These are phyloP conservation scores for Nicotiana tabacum DNA, from an alignment of 257 asterid genomes.

Conservation along the genomic window DNA sequence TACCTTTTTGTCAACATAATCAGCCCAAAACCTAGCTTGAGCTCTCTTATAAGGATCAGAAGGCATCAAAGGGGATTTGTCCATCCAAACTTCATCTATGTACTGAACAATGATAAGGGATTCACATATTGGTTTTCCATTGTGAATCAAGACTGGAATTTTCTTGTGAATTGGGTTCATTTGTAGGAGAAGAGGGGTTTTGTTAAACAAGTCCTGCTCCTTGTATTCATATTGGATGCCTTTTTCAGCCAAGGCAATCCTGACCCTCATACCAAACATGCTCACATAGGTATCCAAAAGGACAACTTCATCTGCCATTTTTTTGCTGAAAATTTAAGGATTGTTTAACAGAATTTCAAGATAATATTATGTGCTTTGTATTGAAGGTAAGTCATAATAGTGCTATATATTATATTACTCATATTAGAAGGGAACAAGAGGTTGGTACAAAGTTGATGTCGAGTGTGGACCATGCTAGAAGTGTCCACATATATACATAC, in stretches of 20 bases:
- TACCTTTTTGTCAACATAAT: conserved; percentile 25
- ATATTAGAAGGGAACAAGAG: no score
- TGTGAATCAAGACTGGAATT: conserved; percentile 26
- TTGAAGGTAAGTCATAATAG: no score
- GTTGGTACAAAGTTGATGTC: no score
- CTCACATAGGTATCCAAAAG: conserved; percentile 15
- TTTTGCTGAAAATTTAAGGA: no score
- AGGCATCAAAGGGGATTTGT: conserved; percentile 21
- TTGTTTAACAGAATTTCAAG: background rate
- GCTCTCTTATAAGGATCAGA: conserved; percentile 16
- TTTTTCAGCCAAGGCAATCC: conserved; percentile 24
- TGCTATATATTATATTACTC: no score
- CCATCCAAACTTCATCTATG: conserved; percentile 23
- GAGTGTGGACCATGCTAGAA: no score
- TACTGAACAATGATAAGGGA: conserved; percentile 16
- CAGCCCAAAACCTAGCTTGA: conserved; percentile 16
- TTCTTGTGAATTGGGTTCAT: conserved; percentile 29
- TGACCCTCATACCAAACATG: conserved; percentile 19
- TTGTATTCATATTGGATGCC: conserved; percentile 16
- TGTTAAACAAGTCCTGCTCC: conserved; percentile 19
- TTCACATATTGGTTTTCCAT: conserved; percentile 26
- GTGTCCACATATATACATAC: no score
- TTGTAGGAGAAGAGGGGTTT: conserved; percentile 13
- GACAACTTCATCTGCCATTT: conserved; percentile 17
- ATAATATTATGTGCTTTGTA: background rate